Evolutionary conservation across 805 yeast genomes (phyloP).

Genomic region (Candida germanica): DNA sequence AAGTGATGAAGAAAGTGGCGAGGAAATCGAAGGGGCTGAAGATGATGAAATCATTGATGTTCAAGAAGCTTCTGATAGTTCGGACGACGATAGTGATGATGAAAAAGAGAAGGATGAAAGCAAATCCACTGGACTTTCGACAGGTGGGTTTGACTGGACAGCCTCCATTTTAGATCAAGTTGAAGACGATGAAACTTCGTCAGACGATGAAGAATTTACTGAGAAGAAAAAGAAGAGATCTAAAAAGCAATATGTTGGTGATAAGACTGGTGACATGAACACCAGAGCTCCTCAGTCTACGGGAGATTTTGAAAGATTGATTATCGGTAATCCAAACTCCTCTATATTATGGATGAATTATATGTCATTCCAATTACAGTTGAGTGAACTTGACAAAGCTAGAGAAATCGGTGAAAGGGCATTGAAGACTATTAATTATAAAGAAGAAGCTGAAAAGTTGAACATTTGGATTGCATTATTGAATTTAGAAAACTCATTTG

Average conservation of each 20-base stretch:
- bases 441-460: slow-evolving; percentile 90
- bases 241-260: slow-evolving; percentile 57
- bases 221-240: slow-evolving; percentile 45
- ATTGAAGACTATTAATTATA: slow-evolving; percentile 78
- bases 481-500: slow-evolving; percentile 92
- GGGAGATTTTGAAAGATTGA: slow-evolving; percentile 85
- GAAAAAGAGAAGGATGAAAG: slow-evolving; percentile 26
- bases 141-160: slow-evolving; percentile 94
- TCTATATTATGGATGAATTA: slow-evolving; percentile 96
- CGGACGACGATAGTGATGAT: slow-evolving; percentile 21
- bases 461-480: slow-evolving; percentile 95
- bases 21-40: slow-evolving; percentile 26
- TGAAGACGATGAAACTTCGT: slow-evolving; percentile 47
- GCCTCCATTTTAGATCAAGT: slow-evolving; percentile 85
- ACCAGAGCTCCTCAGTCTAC: slow-evolving; percentile 89
- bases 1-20: slow-evolving; percentile 15
- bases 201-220: slow-evolving; percentile 54
- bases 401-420: slow-evolving; percentile 93
- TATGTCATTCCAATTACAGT: slow-evolving; percentile 95
- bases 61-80: slow-evolving; percentile 24
- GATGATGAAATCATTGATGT: slow-evolving; percentile 38
- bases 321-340: slow-evolving; percentile 90
- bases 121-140: slow-evolving; percentile 56
- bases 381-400: slow-evolving; percentile 92
- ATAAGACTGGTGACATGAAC: slow-evolving; percentile 79